A percentile compares a stretch with the other conserved stretches of the same genome.
These are phyloP conservation scores for Silene vulgaris DNA, from an alignment of 179 eudicot genomes.

Conservation along the genomic window DNA sequence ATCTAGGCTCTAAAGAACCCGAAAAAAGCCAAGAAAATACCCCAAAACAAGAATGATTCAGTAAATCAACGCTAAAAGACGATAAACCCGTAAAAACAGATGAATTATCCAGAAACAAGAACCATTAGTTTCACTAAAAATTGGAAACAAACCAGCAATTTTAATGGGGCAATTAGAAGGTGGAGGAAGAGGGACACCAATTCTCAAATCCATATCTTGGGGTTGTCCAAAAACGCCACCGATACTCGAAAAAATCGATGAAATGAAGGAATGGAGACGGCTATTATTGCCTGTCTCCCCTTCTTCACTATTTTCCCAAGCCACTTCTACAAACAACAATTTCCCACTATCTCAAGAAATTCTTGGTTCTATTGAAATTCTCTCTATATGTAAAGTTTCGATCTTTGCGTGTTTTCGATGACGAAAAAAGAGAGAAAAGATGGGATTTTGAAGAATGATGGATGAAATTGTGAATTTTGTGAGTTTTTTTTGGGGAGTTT, in stretches of 20 bases:
- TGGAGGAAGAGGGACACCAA: constrained; percentile 13
- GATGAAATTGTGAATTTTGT: not conserved
- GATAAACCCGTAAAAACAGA: not conserved
- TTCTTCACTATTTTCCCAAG: constrained; percentile 42
- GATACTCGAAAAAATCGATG: constrained; percentile 48
- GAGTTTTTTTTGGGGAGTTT: constrained; percentile 17
- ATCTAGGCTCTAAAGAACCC: no score
- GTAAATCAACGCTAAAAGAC: no score
- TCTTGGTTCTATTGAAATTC: not conserved
- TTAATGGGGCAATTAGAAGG: constrained; percentile 29
- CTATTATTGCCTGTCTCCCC: constrained; percentile 44
- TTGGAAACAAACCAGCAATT: constrained; percentile 26
- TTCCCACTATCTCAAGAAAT: no score
- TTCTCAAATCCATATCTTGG: constrained; percentile 44
- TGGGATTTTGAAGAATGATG: not conserved
- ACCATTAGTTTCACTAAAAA: not conserved
- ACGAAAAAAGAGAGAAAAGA: not conserved
- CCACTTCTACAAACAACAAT: constrained; percentile 33
- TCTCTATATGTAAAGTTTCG: no score
- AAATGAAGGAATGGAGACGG: constrained; percentile 61
- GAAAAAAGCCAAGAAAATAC: no score
- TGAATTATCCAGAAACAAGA: not conserved
- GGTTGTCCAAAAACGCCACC: constrained; percentile 51
- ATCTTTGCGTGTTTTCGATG: no score
- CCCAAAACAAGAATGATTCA: no score